A percentile compares a stretch with the other conserved stretches of the same genome.
Evolutionary conservation across 2,329 filamentous ascomycete genomes (phyloP).

Genomic region (Endoconidiophora polonica): DNA sequence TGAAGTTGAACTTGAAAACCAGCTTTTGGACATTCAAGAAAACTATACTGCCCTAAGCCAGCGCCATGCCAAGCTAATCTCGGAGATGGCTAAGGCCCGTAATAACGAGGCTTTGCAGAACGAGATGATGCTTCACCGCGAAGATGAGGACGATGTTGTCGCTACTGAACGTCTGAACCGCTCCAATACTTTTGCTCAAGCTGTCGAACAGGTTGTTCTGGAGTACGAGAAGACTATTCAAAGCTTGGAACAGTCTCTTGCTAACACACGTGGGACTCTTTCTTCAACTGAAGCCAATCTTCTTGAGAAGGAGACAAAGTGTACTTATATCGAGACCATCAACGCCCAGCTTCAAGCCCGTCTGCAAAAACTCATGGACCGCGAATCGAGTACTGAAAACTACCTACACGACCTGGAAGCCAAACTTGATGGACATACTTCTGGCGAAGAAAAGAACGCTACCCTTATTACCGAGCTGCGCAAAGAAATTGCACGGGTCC

Average conservation of each 20-base stretch:
- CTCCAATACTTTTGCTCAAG: conserved; percentile 89
- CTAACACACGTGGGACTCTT: conserved; percentile 69
- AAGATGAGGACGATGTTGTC: conserved; percentile 38
- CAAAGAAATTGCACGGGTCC: conserved; percentile 73
- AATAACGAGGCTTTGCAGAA: conserved; percentile 49
- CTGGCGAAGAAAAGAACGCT: conserved; percentile 82
- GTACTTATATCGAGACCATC: conserved; percentile 82
- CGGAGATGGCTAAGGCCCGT: conserved; percentile 75
- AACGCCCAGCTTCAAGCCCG: conserved; percentile 78
- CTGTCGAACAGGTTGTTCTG: conserved; percentile 86
- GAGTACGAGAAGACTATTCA: conserved; percentile 99
- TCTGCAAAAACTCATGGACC: conserved; percentile 82
- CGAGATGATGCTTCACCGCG: conserved; percentile 23
- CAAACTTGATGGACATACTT: conserved; percentile 78
- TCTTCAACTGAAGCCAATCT: conserved; percentile 72
- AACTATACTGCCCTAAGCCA: conserved; percentile 85
- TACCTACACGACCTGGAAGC: conserved; percentile 85
- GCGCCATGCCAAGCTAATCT: conserved; percentile 87
- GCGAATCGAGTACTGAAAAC: conserved; percentile 77
- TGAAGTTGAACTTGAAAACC: conserved; percentile 82
- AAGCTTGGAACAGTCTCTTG: conserved; percentile 75
- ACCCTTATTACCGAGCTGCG: conserved; percentile 72
- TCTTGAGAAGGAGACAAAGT: conserved; percentile 84
- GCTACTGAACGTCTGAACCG: conserved; percentile 80
- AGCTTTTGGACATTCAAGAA: conserved; percentile 81